These are phyloP conservation scores for Ceratocystis eucalypticola DNA, from an alignment of 2,329 filamentous ascomycete species.

Conservation along the genomic window DNA sequence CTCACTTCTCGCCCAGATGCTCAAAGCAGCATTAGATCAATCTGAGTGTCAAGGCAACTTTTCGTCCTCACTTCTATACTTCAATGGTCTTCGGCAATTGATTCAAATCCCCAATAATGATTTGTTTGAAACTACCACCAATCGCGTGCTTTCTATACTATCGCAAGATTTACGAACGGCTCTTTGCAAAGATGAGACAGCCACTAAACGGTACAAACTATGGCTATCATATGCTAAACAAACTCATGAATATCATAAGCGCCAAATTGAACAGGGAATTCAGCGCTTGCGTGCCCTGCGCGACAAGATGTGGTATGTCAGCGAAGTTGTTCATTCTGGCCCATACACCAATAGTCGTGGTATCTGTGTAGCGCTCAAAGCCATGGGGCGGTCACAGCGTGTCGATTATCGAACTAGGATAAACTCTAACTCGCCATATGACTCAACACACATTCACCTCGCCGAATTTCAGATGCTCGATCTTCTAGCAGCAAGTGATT, in stretches of 20 bases:
- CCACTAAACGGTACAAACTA: slow-evolving; percentile 65
- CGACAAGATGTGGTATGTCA: slow-evolving; percentile 98
- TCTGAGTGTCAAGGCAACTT: slow-evolving; percentile 71
- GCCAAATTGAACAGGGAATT: slow-evolving; percentile 61
- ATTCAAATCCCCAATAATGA: slow-evolving; percentile 47
- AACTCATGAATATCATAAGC: slow-evolving; percentile 64
- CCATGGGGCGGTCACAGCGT: slow-evolving; percentile 61
- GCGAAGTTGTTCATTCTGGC: slow-evolving; percentile 79
- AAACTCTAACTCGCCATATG: slow-evolving; percentile 31
- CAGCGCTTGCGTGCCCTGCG: slow-evolving; percentile 59
- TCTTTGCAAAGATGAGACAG: slow-evolving; percentile 54
- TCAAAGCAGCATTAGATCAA: slow-evolving; percentile 61
- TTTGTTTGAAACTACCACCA: slow-evolving; percentile 53
- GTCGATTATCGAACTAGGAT: slow-evolving; percentile 24
- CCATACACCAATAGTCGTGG: slow-evolving; percentile 78
- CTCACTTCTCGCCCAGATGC: slow-evolving; percentile 53
- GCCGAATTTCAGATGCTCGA: slow-evolving; percentile 78
- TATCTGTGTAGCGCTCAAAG: slow-evolving; percentile 75
- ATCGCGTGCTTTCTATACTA: slow-evolving; percentile 60
- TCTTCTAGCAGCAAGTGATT: slow-evolving; percentile 65
- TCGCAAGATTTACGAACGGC: slow-evolving; percentile 56
- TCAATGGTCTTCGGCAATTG: slow-evolving; percentile 66
- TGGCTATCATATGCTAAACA: slow-evolving; percentile 77
- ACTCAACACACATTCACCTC: slow-evolving; percentile 57
- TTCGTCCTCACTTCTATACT: slow-evolving; percentile 71